Evolutionary conservation across 805 yeast genomes (phyloP).

Genomic region (Teunomyces stri): DNA sequence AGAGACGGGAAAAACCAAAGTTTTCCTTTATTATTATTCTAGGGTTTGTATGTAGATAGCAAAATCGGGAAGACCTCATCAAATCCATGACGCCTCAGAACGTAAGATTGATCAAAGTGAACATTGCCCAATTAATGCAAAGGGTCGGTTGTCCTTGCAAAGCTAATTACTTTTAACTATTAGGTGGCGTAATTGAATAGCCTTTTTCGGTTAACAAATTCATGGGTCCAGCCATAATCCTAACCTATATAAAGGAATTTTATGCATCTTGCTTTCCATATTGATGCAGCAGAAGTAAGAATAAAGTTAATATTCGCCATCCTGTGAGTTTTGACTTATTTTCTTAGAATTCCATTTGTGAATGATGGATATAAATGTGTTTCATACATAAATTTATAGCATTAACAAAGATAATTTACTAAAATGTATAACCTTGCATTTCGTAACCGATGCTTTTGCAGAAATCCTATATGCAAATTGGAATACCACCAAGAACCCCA

Average conservation of each 20-base stretch:
- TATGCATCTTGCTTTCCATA: constrained; percentile 1
- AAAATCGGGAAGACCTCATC: not conserved
- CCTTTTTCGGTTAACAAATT: not conserved
- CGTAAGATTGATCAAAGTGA: not conserved
- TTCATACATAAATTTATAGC: not conserved
- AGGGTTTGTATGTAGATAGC: not conserved
- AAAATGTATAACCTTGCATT: not conserved
- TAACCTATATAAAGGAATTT: not conserved
- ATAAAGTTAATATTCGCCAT: not conserved
- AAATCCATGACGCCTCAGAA: not conserved
- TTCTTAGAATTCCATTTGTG: not conserved
- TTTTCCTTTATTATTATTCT: not conserved
- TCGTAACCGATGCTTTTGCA: not conserved
- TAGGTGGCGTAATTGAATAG: not conserved
- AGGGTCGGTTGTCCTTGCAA: not conserved
- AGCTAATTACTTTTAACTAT: not conserved
- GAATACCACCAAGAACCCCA: not conserved
- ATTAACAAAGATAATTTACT: not conserved
- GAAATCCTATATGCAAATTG: not conserved
- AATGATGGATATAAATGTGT: not conserved
- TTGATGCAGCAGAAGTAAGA: constrained; percentile 1
- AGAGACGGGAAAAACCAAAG: not conserved
- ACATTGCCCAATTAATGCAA: not conserved
- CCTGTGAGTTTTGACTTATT: constrained; percentile 3
- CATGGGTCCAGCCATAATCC: not conserved